phyloP scores from a whole-genome alignment of 2,329 filamentous ascomycete genomes.

The Lasiodiplodia sp. region DNA sequence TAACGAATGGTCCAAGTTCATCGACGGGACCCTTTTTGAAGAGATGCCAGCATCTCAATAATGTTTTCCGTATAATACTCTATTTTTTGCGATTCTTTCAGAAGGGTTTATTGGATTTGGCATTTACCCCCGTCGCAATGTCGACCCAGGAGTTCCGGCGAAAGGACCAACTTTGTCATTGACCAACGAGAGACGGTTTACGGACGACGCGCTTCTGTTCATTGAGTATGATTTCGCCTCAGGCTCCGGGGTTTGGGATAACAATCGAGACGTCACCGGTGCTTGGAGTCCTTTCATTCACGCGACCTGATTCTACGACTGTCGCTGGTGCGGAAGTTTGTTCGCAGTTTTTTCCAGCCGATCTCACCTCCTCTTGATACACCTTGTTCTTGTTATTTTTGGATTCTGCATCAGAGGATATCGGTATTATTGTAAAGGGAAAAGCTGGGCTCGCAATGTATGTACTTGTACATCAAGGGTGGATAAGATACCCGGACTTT shows the following conservation, averaged over 20 bases:
- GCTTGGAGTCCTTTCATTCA: not conserved
- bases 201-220: not conserved
- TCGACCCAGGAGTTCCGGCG: not conserved
- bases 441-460: not conserved
- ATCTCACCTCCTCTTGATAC: constrained; percentile 20
- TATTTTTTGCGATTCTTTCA: not conserved
- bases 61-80: not conserved
- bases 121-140: not conserved
- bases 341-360: not conserved
- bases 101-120: not conserved
- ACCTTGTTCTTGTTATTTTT: not conserved
- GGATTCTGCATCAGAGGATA: constrained; percentile 1
- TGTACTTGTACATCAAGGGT: not conserved
- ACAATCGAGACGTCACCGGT: not conserved
- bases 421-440: not conserved
- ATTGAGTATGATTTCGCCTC: not conserved
- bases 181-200: not conserved
- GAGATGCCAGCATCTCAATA: constrained; percentile 29
- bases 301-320: not conserved
- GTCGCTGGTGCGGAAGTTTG: not conserved
- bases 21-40: constrained; percentile 35
- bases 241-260: not conserved
- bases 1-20: constrained; percentile 38
- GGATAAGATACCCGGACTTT: not conserved
- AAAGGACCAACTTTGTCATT: not conserved